These are phyloP conservation scores for Malus hybrid DNA, from an alignment of 331 rosid species.

Conservation along the genomic window DNA sequence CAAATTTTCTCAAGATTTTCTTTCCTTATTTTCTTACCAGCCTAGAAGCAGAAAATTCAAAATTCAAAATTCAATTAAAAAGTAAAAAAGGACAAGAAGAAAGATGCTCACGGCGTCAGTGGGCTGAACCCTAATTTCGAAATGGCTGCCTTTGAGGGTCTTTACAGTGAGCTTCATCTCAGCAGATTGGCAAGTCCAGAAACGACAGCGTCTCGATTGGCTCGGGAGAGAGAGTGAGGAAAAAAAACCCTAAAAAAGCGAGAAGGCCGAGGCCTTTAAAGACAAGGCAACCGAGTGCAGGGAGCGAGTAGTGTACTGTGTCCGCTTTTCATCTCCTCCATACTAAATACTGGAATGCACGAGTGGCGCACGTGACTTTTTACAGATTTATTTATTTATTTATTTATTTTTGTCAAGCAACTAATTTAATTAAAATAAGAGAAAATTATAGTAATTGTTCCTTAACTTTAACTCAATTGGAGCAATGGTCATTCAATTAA, in stretches of 20 bases:
- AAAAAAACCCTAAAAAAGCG: neutral
- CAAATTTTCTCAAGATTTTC: neutral
- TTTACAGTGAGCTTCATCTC: constrained; percentile 88
- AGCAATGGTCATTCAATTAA: accelerated
- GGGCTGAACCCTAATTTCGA: constrained; percentile 83
- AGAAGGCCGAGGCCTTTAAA: constrained; percentile 1
- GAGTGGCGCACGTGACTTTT: neutral
- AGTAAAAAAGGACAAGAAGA: neutral
- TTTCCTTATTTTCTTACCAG: neutral
- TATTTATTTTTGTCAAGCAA: too few species aligned
- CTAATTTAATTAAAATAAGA: too few species aligned
- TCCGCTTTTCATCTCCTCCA: neutral
- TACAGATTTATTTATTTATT: too few species aligned
- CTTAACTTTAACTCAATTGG: too few species aligned
- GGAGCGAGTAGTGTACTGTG: neutral
- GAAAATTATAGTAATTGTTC: too few species aligned
- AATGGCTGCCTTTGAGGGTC: constrained; percentile 92
- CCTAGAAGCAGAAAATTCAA: neutral
- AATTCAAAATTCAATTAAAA: neutral
- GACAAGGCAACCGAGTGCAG: neutral
- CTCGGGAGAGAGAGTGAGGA: neutral
- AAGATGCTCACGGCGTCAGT: constrained; percentile 59
- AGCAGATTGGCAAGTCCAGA: constrained; percentile 17
- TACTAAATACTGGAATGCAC: neutral
- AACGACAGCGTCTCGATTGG: constrained; percentile 8